These are phyloP conservation scores for Lactarius psammicola DNA, from an alignment of 768 basidiomycete genomes.

Conservation along the genomic window DNA sequence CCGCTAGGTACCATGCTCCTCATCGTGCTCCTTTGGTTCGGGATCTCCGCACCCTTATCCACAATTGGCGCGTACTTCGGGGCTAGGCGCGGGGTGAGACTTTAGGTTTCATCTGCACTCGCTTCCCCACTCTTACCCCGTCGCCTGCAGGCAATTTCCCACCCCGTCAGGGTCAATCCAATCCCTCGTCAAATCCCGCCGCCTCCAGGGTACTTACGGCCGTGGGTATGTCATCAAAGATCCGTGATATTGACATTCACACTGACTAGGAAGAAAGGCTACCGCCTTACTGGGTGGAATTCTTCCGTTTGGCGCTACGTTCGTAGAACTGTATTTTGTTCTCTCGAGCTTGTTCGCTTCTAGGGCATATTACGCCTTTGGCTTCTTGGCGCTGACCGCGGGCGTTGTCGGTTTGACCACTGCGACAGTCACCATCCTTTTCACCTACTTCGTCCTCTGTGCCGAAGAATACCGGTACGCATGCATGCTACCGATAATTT, in stretches of 20 bases:
- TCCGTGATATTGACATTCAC: background rate
- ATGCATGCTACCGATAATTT: background rate
- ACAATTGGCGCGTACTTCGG: conserved; percentile 86
- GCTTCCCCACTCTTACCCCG: conserved; percentile 20
- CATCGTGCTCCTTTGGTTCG: conserved; percentile 86
- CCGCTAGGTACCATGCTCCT: conserved; percentile 74
- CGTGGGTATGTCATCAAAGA: conserved; percentile 56
- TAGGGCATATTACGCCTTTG: conserved; percentile 93
- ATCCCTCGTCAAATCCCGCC: conserved; percentile 98
- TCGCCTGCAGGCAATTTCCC: conserved; percentile 54
- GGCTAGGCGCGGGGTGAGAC: conserved; percentile 76
- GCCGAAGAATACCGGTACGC: conserved; percentile 89
- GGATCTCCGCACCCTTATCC: conserved; percentile 89
- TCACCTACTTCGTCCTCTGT: conserved; percentile 88
- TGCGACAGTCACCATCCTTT: conserved; percentile 86
- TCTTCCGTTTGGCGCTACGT: conserved; percentile 92
- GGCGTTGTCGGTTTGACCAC: conserved; percentile 81
- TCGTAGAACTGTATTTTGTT: conserved; percentile 92
- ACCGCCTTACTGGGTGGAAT: conserved; percentile 84
- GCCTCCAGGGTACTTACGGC: conserved; percentile 75
- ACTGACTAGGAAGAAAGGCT: conserved; percentile 38
- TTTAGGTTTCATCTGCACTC: background rate
- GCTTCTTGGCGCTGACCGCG: conserved; percentile 87
- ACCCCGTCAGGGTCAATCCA: conserved; percentile 86
- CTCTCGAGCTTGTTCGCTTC: conserved; percentile 90